phyloP scores from a whole-genome alignment of 1,284 basidiomycete species.

The Pseudozyma pruni region DNA sequence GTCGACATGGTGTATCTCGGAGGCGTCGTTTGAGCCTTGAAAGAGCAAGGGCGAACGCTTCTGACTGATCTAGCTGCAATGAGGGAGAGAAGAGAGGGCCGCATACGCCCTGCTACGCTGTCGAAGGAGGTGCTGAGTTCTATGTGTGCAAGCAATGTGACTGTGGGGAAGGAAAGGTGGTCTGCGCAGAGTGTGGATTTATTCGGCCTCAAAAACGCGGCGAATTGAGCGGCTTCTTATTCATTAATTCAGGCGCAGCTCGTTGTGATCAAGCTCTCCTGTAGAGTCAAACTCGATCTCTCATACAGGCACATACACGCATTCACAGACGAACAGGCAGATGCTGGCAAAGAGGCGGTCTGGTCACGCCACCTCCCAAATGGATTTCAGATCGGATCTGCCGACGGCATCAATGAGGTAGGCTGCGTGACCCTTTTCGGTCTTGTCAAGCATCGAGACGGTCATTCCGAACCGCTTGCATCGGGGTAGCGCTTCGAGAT shows the following conservation, averaged over 20 bases:
- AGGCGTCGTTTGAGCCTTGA: not conserved
- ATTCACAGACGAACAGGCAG: not conserved
- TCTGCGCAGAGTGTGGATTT: no score
- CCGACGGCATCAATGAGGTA: conserved; percentile 17
- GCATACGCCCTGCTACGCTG: not conserved
- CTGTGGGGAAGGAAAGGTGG: not conserved
- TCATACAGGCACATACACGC: conserved; percentile 3
- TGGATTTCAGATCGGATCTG: conserved; percentile 15
- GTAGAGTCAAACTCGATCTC: no score
- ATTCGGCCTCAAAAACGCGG: conserved; percentile 7
- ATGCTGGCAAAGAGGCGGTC: no score
- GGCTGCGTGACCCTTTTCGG: conserved; percentile 20
- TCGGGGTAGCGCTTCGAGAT: conserved; percentile 17
- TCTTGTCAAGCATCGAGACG: conserved; percentile 33
- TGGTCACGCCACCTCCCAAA: conserved; percentile 35
- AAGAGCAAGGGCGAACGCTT: not conserved
- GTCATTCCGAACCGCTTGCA: conserved; percentile 43
- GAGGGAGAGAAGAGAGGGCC: not conserved
- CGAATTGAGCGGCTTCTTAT: conserved; percentile 15
- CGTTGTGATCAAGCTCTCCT: no score
- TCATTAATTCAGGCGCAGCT: no score
- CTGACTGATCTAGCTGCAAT: conserved; percentile 13
- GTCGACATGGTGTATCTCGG: conserved; percentile 14
- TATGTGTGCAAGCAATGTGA: not conserved
- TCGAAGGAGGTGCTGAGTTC: no score